phyloP scores from a whole-genome alignment of 257 asterid genomes.

The Jacaranda copaia region DNA sequence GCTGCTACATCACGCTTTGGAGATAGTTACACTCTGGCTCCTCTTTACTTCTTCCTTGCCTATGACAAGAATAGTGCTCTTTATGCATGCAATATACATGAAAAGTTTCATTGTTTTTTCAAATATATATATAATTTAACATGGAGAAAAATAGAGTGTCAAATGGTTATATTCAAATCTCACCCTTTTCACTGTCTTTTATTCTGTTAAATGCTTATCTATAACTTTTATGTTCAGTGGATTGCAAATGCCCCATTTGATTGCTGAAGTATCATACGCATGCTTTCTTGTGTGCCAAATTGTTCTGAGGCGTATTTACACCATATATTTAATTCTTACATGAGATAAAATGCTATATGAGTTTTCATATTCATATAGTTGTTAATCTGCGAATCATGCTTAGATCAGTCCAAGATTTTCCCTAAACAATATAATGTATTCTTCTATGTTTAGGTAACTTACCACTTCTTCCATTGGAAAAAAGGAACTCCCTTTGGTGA shows the following conservation, averaged over 20 bases:
- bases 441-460: conserved; percentile 63
- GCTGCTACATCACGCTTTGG: not conserved
- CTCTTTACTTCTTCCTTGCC: conserved; percentile 15
- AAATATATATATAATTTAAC: not conserved
- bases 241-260: not conserved
- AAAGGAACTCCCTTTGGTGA: conserved; percentile 96
- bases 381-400: not conserved
- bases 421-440: conserved; percentile 33
- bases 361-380: conserved; percentile 1
- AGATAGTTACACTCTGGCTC: conserved; percentile 9
- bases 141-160: not conserved
- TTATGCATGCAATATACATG: conserved; percentile 12
- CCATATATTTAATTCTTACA: not conserved
- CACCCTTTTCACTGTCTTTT: not conserved
- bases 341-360: not conserved
- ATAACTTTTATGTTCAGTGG: not conserved
- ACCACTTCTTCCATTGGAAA: conserved; percentile 92
- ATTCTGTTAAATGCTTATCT: not conserved
- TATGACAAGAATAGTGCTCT: not conserved
- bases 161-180: not conserved
- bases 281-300: not conserved
- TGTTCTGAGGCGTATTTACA: conserved; percentile 14
- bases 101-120: no score
- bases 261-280: conserved; percentile 1
- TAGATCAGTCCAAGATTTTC: conserved; percentile 17